phyloP scores from a whole-genome alignment of 306 rosid species.

The Trichosanthes cucumerina region DNA sequence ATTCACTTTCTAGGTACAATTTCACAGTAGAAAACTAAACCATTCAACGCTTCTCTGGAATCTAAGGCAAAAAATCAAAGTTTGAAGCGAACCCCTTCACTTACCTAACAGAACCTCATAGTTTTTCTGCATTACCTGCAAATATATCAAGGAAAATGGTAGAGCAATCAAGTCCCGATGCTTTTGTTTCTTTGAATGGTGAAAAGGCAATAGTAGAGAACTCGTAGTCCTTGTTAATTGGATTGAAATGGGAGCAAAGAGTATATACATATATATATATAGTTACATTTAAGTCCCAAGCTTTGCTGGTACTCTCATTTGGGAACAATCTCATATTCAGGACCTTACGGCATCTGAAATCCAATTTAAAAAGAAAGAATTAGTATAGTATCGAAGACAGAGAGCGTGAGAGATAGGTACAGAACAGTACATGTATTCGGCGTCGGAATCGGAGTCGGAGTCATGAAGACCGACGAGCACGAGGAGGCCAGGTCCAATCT shows the following conservation, averaged over 20 bases:
- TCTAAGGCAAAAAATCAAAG: background rate
- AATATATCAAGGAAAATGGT: conserved; percentile 3
- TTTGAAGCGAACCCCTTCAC: background rate
- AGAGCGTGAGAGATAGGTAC: too few species aligned
- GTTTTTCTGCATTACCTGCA: conserved; percentile 68
- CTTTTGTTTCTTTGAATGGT: background rate
- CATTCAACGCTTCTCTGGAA: background rate
- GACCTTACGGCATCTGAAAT: conserved; percentile 71
- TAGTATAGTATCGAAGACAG: too few species aligned
- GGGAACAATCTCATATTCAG: conserved; percentile 83
- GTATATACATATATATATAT: too few species aligned
- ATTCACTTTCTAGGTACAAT: background rate
- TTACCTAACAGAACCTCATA: conserved; percentile 68
- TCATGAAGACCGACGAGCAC: conserved; percentile 83
- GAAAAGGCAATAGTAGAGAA: background rate
- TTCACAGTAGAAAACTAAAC: background rate
- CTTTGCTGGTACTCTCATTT: conserved; percentile 57
- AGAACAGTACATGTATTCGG: conserved; percentile 64
- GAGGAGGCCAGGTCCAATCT: conserved; percentile 87
- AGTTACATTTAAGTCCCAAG: conserved; percentile 74
- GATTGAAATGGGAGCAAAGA: background rate
- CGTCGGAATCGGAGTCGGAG: conserved; percentile 65
- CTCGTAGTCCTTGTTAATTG: background rate
- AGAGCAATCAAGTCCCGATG: background rate
- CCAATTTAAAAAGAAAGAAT: background rate